Conservation (phyloP, 2,329 filamentous ascomycete genomes). For the Lecanicillium sp. region DNA sequence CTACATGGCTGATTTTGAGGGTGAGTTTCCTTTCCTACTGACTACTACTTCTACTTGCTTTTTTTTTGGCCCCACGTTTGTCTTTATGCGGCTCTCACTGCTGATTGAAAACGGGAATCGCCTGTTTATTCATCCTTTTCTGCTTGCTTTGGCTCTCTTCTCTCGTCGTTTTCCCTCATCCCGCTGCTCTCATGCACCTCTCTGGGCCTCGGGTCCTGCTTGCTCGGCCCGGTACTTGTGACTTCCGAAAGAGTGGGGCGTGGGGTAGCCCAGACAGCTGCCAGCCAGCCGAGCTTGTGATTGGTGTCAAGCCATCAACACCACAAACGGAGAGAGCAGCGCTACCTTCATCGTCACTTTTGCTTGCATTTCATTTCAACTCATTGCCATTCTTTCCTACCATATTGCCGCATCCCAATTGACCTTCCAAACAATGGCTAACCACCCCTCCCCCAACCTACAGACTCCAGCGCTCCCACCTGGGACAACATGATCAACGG, state of each 20-base stretch:
- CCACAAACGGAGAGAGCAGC: too few species aligned
- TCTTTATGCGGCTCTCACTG: background rate
- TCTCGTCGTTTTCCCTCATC: background rate
- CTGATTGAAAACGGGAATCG: too few species aligned
- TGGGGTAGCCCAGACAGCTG: conserved; percentile 3
- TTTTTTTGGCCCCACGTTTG: background rate
- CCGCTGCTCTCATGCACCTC: background rate
- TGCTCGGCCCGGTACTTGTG: conserved; percentile 7
- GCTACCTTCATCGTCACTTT: too few species aligned
- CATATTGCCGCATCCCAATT: too few species aligned
- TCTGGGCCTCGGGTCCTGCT: conserved; percentile 3
- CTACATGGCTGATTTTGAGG: conserved; percentile 99
- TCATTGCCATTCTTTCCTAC: too few species aligned
- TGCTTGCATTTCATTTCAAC: too few species aligned
- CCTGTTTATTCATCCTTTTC: too few species aligned
- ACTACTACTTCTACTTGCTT: background rate
- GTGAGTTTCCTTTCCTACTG: conserved; percentile 47
- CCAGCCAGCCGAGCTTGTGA: conserved; percentile 7
- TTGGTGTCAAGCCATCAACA: background rate
- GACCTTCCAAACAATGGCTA: background rate
- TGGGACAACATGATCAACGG: conserved; percentile 99
- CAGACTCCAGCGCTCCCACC: conserved; percentile 89
- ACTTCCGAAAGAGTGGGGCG: conserved; percentile 4
- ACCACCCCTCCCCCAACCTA: conserved; percentile 1
- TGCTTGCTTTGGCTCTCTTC: background rate